Evolutionary conservation across 2,329 filamentous ascomycete genomes (phyloP).

Genomic region (Trichoderma endophyticum): DNA sequence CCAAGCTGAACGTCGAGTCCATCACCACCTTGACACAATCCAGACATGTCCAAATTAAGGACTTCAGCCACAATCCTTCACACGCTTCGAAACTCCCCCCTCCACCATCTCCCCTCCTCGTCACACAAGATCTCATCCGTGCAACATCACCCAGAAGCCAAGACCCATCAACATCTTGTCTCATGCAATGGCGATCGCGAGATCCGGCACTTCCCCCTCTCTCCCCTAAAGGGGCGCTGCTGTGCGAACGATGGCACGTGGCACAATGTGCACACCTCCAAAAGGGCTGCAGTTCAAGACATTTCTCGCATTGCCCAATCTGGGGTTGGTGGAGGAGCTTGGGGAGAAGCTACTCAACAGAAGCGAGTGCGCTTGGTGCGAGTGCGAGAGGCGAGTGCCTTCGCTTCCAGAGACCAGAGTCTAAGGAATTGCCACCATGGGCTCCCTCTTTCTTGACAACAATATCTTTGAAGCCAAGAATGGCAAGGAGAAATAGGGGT

Average conservation of each 20-base stretch:
- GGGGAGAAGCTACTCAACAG: neutral
- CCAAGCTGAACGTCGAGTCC: neutral
- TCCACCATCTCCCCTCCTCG: neutral
- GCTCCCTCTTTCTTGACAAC: neutral
- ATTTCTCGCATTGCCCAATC: conserved; percentile 14
- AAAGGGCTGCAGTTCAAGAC: conserved; percentile 12
- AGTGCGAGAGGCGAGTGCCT: conserved; percentile 11
- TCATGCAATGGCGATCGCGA: conserved; percentile 6
- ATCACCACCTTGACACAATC: neutral
- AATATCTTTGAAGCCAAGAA: neutral
- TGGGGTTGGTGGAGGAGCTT: conserved; percentile 14
- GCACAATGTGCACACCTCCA: conserved; percentile 13
- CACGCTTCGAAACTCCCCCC: neutral
- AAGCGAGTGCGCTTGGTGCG: neutral
- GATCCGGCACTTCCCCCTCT: conserved; percentile 10
- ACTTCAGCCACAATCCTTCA: conserved; percentile 14
- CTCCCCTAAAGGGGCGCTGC: neutral
- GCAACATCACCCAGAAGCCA: neutral
- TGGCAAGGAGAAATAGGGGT: neutral
- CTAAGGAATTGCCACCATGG: neutral
- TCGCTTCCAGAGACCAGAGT: conserved; percentile 1
- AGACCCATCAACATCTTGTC: conserved; percentile 1
- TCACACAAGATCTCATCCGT: conserved; percentile 17
- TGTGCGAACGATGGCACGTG: conserved; percentile 1
- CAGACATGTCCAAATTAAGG: conserved; percentile 16